Percentiles rank a stretch among this genome's conserved stretches.
Evolutionary conservation across 257 asterid species (phyloP).

Genomic region (Solanum gandarillasii): DNA sequence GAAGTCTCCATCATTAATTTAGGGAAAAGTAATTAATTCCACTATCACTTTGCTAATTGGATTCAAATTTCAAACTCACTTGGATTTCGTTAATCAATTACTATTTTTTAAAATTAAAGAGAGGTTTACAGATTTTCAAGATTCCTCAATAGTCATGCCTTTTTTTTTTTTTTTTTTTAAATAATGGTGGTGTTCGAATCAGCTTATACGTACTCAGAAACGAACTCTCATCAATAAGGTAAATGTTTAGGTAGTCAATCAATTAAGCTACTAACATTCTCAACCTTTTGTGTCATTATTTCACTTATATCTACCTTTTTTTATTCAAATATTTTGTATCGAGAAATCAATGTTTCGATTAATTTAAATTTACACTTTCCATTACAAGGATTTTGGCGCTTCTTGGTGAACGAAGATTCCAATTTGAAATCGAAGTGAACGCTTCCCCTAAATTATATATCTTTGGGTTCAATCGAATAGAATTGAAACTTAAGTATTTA

Average conservation of each 20-base stretch:
- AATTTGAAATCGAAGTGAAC: neutral
- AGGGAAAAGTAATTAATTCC: neutral
- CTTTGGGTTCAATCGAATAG: neutral
- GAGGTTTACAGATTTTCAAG: neutral
- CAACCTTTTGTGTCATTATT: neutral
- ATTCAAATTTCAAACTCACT: neutral
- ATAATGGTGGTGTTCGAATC: neutral
- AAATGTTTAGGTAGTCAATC: no score
- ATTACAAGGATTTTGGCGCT: neutral
- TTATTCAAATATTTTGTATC: neutral
- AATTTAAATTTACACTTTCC: neutral
- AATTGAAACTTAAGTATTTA: neutral
- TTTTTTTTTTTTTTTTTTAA: rapidly evolving
- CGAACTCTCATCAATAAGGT: no score
- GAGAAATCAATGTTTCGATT: neutral
- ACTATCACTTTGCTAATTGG: neutral
- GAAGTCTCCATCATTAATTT: neutral
- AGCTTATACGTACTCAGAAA: neutral
- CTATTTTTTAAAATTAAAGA: neutral
- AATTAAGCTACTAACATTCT: no score
- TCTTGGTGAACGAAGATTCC: neutral
- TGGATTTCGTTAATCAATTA: neutral
- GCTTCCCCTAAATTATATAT: neutral
- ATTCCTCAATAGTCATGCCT: neutral
- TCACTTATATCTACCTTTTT: no score